Evolutionary conservation across 305 asterid genomes (phyloP).

Genomic region (Fraxinus sp.): DNA sequence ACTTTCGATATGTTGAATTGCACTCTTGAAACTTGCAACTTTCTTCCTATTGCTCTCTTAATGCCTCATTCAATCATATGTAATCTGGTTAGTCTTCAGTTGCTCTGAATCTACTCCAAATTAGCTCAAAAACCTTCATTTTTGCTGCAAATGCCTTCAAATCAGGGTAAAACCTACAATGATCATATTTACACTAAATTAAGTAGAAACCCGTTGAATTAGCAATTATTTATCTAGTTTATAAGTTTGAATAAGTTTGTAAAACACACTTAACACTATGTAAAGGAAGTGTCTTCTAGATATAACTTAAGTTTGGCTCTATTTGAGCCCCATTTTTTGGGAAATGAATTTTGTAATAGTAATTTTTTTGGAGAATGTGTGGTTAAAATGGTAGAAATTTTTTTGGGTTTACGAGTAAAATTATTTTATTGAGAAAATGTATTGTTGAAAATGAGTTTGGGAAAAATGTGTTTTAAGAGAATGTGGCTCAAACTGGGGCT

Average conservation of each 20-base stretch:
- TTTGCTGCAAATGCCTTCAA: neutral
- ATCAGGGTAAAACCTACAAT: neutral
- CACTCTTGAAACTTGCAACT: neutral
- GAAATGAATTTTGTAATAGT: too few species aligned
- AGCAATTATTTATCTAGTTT: neutral
- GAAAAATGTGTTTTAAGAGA: too few species aligned
- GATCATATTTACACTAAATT: neutral
- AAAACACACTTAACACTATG: neutral
- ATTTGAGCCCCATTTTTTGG: too few species aligned
- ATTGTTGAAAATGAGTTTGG: too few species aligned
- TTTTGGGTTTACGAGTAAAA: too few species aligned
- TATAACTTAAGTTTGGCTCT: neutral
- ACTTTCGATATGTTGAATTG: too few species aligned
- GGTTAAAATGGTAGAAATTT: too few species aligned
- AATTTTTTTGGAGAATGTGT: too few species aligned
- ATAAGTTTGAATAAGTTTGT: neutral
- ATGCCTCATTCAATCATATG: neutral
- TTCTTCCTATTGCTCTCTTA: neutral
- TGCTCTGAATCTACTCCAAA: neutral
- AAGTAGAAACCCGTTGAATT: neutral
- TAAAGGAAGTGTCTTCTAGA: neutral
- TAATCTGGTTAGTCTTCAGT: neutral
- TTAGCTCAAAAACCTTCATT: neutral
- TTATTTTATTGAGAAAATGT: too few species aligned
- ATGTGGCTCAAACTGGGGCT: too few species aligned